Evolutionary conservation across 768 basidiomycete genomes (phyloP), one percentile per base, ranked within the genome.

Genomic region (Hericium erinaceus): DNA sequence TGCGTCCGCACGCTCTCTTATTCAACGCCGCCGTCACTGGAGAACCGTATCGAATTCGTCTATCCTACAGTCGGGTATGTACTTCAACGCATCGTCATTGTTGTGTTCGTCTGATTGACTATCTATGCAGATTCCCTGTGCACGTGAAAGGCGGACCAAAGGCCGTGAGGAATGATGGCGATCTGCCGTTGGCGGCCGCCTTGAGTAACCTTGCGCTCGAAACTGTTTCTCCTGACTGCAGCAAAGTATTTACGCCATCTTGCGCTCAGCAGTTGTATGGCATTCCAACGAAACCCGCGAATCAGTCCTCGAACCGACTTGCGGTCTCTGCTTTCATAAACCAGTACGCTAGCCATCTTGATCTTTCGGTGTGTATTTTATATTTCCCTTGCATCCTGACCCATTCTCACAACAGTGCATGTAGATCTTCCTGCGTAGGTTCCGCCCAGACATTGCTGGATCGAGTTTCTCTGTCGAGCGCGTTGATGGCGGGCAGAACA

Each of bases 241-340:
- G 8, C 22, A 9, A 10, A n/a, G 3, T 2, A 12, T 57, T 70
- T 52, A 70, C 68, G 2, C 70, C 71, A 0, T 59, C 65, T 2
- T 72, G 68, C 33, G 48, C 73, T 5, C 70, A 72, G 50, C 67
- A 66, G 10, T 51, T 73, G 4, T 75, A 73, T 58, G 67, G 70
- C 20, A 69, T 75, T 50, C 71, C 73, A 1, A 60, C 67, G 11
- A 68, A 71, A 0, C 52, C 61, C 1, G 69, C 70, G 2, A 68
- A 64, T 0, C 50, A 66, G 16, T 2, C 50, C 4, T 51, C 58
- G 11, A 70, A 69, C 58, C 51, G 48, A 40, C 60, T 74, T 46
- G 68, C 54, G 11, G 71, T 73, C 41, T 64, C 67, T 15, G 72
- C 71, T 18, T 69, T 66, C 59, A 20, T n/a, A 37, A 58, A 67